These are phyloP conservation scores for Xylaria cubensis DNA, from an alignment of 495 filamentous ascomycete genomes.

Conservation along the genomic window DNA sequence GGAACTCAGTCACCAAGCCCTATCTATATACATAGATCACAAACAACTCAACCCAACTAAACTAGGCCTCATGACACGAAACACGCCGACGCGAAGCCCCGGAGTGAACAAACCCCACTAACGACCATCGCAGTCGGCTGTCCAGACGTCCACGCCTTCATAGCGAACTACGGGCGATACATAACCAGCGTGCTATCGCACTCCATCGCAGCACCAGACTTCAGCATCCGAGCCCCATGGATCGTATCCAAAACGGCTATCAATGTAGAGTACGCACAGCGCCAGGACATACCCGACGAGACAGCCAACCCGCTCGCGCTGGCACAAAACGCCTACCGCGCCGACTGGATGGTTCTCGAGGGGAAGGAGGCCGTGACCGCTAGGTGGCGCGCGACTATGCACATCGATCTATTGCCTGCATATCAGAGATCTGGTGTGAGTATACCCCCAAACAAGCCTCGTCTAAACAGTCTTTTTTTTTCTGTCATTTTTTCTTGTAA, in stretches of 20 bases:
- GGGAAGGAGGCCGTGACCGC: constrained; percentile 41
- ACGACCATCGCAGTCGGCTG: constrained; percentile 36
- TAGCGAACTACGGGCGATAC: constrained; percentile 40
- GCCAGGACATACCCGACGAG: background rate
- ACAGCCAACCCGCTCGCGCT: constrained; percentile 38
- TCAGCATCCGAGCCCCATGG: constrained; percentile 36
- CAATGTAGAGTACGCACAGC: background rate
- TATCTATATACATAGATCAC: background rate
- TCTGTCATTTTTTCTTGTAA: too few relatives aligned
- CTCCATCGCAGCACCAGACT: constrained; percentile 28
- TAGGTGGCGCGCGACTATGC: constrained; percentile 47
- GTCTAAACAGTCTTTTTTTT: too few relatives aligned
- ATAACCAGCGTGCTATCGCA: constrained; percentile 36
- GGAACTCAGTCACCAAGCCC: too few relatives aligned
- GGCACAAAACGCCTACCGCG: constrained; percentile 45
- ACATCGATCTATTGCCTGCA: constrained; percentile 48
- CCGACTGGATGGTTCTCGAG: constrained; percentile 42
- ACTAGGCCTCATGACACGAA: background rate
- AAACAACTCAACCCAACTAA: background rate
- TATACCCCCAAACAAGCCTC: too few relatives aligned
- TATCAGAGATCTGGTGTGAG: constrained; percentile 41
- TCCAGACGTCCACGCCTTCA: constrained; percentile 45
- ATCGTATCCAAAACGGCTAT: background rate
- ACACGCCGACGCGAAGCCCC: background rate
- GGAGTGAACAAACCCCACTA: background rate